Percentiles rank a stretch among this genome's conserved stretches.
These are phyloP conservation scores for Penicillium subrubescens DNA, from an alignment of 495 filamentous ascomycete species.

Conservation along the genomic window DNA sequence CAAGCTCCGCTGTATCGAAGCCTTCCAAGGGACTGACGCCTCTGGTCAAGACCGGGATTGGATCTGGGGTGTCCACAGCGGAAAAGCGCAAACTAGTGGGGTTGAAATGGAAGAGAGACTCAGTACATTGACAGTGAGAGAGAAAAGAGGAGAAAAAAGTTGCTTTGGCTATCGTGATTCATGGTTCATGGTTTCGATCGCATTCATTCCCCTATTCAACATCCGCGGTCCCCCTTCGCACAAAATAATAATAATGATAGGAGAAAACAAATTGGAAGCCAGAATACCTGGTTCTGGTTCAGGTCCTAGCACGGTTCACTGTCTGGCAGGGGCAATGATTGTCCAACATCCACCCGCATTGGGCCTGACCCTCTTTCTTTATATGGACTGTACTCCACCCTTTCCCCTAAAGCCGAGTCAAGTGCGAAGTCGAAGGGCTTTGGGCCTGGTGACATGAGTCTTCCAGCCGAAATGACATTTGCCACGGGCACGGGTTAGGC, in stretches of 20 bases:
- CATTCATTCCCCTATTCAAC: background rate
- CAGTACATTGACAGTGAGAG: background rate
- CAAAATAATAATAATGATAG: background rate
- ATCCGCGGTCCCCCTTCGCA: background rate
- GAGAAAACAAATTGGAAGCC: background rate
- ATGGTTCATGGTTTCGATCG: background rate
- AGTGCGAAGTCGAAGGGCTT: background rate
- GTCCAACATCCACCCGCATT: background rate
- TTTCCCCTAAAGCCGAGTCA: constrained; percentile 14
- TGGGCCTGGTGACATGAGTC: background rate
- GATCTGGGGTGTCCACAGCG: constrained; percentile 31
- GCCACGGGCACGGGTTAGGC: background rate
- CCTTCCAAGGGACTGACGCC: constrained; percentile 11
- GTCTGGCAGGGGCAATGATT: constrained; percentile 21
- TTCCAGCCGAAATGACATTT: constrained; percentile 24
- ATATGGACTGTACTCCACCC: background rate
- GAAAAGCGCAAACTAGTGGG: constrained; percentile 33
- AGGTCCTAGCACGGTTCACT: constrained; percentile 10
- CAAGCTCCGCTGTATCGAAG: constrained; percentile 3
- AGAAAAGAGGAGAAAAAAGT: background rate
- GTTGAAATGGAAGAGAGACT: constrained; percentile 5
- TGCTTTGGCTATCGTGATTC: background rate
- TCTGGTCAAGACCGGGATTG: constrained; percentile 16
- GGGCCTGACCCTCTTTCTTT: constrained; percentile 10
- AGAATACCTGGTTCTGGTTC: background rate